Base-by-base conservation (phyloP, 305 asterid genomes). In the Solanum hybrid region DNA sequence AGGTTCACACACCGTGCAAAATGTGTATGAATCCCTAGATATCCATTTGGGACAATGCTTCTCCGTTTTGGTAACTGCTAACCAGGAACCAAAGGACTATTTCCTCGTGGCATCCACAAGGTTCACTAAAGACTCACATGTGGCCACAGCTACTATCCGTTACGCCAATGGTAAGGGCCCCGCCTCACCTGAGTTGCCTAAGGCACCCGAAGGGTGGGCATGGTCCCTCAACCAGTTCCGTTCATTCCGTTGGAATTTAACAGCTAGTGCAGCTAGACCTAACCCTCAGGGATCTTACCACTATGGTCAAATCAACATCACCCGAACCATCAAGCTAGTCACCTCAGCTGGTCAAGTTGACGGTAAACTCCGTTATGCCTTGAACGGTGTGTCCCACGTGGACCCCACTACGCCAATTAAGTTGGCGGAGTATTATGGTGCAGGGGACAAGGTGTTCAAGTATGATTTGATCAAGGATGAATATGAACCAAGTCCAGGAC, bases 231-330 rank as follows among this genome's bases (percentile, higher is more conserved):
- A 93, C 87, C 97, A 95, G 90, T 93, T 92, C 93, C 92, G 96
- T 0, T 92, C 98, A 4, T 91, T 92, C 75, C 89, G 95, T 11
- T 96, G 98, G 98, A 95, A 96, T 84, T 86, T 96, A 7, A 95
- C 98, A 1, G 97, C 97, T 6, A 94, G 96, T 7, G 98, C 98
- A 3, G 97, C 98, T 19, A 93, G 98, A 92, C 98, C 98, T 10
- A 96, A 95, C 36, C 98, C 98, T 0, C 98, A 95, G 89, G 98
- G 98, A 0, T 96, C 98, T 0, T 96, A 94, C 91, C 98, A 95
- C 76, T 96, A 96, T 3, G 98, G 98, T 1, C 90, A 95, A 24
- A 95, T 96, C 90, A 95, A 95, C 88, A 93, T 94, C 45, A 94
- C 98, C 0, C 90, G 98, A 2, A 96, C 98, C 12, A 92, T 96